phyloP scores from a whole-genome alignment of 2,329 filamentous ascomycete genomes.

The Didymella pinodella region DNA sequence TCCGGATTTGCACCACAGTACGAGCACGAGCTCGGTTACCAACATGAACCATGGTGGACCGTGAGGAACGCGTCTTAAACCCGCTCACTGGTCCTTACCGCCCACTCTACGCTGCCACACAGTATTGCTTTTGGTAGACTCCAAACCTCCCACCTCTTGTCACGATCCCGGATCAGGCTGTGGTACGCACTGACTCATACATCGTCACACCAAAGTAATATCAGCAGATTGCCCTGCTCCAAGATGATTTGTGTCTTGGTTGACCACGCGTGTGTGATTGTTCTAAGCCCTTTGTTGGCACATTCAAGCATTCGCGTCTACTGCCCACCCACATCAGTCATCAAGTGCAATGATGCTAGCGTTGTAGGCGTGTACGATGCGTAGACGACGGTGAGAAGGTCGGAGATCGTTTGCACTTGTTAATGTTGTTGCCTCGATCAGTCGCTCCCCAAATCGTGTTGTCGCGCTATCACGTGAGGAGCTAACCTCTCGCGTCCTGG shows the following conservation, averaged over 20 bases:
- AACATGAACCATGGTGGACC: slow-evolving; percentile 17
- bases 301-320: not conserved
- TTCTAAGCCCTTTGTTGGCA: not conserved
- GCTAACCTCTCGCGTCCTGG: not conserved
- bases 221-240: not conserved
- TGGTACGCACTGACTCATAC: not conserved
- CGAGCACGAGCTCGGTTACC: slow-evolving; percentile 16
- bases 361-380: no score
- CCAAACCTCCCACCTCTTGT: not conserved
- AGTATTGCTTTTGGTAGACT: not conserved
- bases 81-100: not conserved
- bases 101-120: not conserved
- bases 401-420: not conserved
- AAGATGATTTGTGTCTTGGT: not conserved
- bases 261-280: not conserved
- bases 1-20: slow-evolving; percentile 10
- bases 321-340: not conserved
- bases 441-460: not conserved
- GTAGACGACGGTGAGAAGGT: not conserved
- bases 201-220: not conserved
- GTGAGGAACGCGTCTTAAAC: slow-evolving; percentile 15
- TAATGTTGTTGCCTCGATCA: not conserved
- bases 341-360: not conserved
- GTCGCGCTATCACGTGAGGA: slow-evolving; percentile 2
- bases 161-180: not conserved